A percentile compares a stretch with the other conserved stretches of the same genome.
Evolutionary conservation across 495 filamentous ascomycete species (phyloP).

Genomic region (Staphylotrichum tortipilum): DNA sequence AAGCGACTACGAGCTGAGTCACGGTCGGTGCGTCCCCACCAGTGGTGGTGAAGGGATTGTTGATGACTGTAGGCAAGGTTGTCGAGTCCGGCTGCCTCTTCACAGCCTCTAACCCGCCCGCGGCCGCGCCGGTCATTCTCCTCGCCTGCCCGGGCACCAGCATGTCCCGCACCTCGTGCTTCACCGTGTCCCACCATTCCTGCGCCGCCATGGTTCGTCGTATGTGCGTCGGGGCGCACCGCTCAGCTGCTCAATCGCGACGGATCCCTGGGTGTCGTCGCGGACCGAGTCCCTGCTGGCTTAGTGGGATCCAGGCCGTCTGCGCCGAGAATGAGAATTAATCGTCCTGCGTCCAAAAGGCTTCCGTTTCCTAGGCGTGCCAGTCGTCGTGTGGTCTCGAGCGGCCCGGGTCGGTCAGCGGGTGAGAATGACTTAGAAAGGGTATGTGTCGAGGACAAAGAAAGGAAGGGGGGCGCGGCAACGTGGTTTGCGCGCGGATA

Average conservation of each 20-base stretch:
- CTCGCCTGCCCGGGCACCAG: not conserved
- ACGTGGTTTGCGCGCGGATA: not conserved
- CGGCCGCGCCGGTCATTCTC: not conserved
- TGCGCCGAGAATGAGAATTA: not conserved
- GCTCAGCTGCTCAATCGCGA: too few species aligned
- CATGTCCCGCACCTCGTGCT: constrained; percentile 3
- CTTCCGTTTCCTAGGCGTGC: not conserved
- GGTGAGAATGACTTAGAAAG: not conserved
- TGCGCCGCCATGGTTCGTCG: not conserved
- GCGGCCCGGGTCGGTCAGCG: not conserved
- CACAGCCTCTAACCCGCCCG: too few species aligned
- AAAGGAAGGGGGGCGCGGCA: not conserved
- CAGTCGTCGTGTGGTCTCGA: too few species aligned
- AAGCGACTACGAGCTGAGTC: too few species aligned
- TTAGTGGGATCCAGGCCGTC: not conserved
- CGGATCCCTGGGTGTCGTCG: not conserved
- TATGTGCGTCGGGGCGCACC: not conserved
- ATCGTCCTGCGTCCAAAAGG: not conserved
- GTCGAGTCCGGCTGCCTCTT: too few species aligned
- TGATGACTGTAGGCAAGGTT: not conserved
- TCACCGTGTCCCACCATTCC: constrained; percentile 2
- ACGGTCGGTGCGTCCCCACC: too few species aligned
- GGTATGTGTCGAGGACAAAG: not conserved
- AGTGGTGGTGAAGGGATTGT: too few species aligned
- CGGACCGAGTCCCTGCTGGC: not conserved